phyloP scores from a whole-genome alignment of 2,329 filamentous ascomycete species.

The Aschersonia sp. region DNA sequence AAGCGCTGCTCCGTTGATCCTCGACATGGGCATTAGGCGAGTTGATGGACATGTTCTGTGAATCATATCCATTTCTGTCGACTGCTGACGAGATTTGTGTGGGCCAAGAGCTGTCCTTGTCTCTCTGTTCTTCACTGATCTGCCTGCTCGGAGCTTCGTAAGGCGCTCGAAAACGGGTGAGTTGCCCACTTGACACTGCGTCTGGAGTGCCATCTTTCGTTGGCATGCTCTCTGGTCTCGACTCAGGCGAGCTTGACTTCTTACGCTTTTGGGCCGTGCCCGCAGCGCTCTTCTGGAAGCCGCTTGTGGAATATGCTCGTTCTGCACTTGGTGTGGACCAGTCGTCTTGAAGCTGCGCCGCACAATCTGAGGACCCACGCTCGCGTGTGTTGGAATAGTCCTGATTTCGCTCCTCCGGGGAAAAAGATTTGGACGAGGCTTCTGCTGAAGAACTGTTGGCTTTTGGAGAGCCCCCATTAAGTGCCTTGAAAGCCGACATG shows the following conservation, averaged over 20 bases:
- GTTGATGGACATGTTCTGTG: conserved; percentile 29
- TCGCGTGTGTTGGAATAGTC: conserved; percentile 11
- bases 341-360: conserved; percentile 21
- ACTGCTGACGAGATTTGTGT: conserved; percentile 30
- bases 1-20: conserved; percentile 31
- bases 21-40: conserved; percentile 32
- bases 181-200: conserved; percentile 13
- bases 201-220: conserved; percentile 20
- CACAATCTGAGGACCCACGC: conserved; percentile 11
- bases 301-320: conserved; percentile 13
- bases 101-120: conserved; percentile 34
- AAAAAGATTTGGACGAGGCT: conserved; percentile 14
- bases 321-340: conserved; percentile 27
- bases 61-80: conserved; percentile 30
- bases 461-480: conserved; percentile 36
- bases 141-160: conserved; percentile 29
- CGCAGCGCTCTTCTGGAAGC: conserved; percentile 24
- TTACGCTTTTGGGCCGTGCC: conserved; percentile 51
- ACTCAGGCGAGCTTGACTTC: conserved; percentile 49
- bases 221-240: conserved; percentile 19
- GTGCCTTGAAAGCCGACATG: conserved; percentile 38
- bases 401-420: conserved; percentile 20
- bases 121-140: conserved; percentile 29
- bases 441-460: conserved; percentile 19
- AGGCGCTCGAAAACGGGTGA: conserved; percentile 24